These are phyloP conservation scores for Solanum aculeatissimum DNA, from an alignment of 305 asterid genomes.

Conservation along the genomic window DNA sequence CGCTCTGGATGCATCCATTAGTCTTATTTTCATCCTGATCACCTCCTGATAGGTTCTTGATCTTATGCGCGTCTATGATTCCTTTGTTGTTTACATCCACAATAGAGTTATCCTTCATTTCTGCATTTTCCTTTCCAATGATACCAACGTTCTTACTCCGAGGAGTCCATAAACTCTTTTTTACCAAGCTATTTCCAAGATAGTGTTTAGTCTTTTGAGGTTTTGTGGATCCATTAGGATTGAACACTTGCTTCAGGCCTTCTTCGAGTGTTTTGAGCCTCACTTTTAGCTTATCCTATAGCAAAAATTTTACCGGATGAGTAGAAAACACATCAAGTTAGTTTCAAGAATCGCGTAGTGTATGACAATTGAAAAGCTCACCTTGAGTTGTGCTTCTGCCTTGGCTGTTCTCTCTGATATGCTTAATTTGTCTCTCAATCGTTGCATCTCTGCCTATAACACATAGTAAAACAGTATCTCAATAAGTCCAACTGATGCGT, in stretches of 20 bases:
- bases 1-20: slow-evolving; percentile 10
- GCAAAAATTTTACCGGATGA: neutral
- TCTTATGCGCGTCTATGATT: slow-evolving; percentile 10
- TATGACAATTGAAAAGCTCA: slow-evolving; percentile 4
- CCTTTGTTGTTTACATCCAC: slow-evolving; percentile 11
- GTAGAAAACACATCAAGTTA: neutral
- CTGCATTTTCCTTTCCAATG: slow-evolving; percentile 56
- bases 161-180: slow-evolving; percentile 55
- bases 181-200: slow-evolving; percentile 39
- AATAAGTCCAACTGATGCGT: neutral
- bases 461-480: neutral
- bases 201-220: slow-evolving; percentile 33
- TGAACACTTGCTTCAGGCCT: slow-evolving; percentile 36
- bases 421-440: slow-evolving; percentile 55
- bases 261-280: slow-evolving; percentile 83
- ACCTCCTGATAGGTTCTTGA: slow-evolving; percentile 3
- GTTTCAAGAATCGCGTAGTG: neutral
- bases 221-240: slow-evolving; percentile 32
- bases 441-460: slow-evolving; percentile 35
- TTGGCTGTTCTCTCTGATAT: slow-evolving; percentile 66
- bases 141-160: slow-evolving; percentile 30
- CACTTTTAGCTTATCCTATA: slow-evolving; percentile 73
- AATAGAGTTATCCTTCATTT: slow-evolving; percentile 20
- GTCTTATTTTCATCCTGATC: slow-evolving; percentile 20
- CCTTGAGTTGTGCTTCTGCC: slow-evolving; percentile 85